Evolutionary conservation across 164 flowering plant genomes (phyloP).

Genomic region (Annona cherimola): DNA sequence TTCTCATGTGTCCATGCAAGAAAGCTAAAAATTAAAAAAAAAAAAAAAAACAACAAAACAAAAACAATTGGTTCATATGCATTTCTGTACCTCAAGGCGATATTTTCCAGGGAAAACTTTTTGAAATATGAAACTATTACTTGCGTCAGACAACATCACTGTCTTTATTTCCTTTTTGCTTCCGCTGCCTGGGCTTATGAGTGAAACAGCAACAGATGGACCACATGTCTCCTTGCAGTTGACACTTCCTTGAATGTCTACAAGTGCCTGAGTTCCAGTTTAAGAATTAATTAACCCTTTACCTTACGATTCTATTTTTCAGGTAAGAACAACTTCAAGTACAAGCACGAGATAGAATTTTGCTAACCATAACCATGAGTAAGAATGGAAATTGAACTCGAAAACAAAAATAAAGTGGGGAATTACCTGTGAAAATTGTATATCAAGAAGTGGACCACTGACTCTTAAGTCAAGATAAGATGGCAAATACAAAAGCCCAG

Average conservation of each 20-base stretch:
- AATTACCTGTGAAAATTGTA: conserved; percentile 84
- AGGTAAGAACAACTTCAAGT: background rate
- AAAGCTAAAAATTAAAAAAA: no score
- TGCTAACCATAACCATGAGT: background rate
- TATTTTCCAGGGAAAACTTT: conserved; percentile 88
- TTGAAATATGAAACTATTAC: conserved; percentile 52
- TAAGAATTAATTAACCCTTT: conserved; percentile 3
- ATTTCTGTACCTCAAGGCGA: conserved; percentile 61
- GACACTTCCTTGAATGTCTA: conserved; percentile 68
- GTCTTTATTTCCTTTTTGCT: conserved; percentile 40
- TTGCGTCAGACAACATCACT: conserved; percentile 48
- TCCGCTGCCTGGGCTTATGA: conserved; percentile 38
- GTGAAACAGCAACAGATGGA: conserved; percentile 52
- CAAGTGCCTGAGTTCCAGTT: conserved; percentile 58
- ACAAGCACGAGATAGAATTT: background rate
- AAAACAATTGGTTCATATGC: background rate
- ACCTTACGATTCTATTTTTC: background rate
- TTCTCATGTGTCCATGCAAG: background rate
- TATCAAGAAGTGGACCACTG: conserved; percentile 56
- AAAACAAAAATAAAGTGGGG: background rate
- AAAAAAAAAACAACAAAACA: no score
- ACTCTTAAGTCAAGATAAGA: conserved; percentile 68
- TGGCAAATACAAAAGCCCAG: conserved; percentile 77
- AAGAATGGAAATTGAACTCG: background rate
- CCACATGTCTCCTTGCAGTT: conserved; percentile 84